Evolutionary conservation across 441 rosid genomes (phyloP).

Genomic region (Mallotus japonicus): DNA sequence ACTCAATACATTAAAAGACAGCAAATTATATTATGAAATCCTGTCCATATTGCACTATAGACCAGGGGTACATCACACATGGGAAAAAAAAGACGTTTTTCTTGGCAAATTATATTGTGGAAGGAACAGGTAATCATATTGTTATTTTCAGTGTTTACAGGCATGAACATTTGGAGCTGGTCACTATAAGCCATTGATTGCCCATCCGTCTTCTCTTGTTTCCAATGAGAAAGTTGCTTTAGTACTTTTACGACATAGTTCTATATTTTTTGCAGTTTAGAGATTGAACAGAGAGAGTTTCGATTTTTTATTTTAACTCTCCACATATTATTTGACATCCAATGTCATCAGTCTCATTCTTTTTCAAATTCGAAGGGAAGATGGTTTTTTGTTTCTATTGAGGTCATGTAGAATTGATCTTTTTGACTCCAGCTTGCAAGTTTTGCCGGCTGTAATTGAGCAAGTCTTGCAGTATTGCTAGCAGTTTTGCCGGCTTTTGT

Average conservation of each 20-base stretch:
- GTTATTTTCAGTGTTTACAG: not conserved
- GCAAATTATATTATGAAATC: too few species aligned
- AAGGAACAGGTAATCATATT: conserved; percentile 74
- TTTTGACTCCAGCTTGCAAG: conserved; percentile 28
- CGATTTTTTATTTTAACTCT: too few species aligned
- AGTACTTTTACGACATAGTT: conserved; percentile 50
- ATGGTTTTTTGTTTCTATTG: conserved; percentile 20
- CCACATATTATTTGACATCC: conserved; percentile 16
- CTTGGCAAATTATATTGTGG: too few species aligned
- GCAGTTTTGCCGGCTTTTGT: conserved; percentile 27
- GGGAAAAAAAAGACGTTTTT: too few species aligned
- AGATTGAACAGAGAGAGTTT: too few species aligned
- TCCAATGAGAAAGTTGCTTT: conserved; percentile 85
- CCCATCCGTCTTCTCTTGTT: conserved; percentile 58
- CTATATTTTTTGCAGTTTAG: not conserved
- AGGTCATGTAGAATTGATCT: conserved; percentile 32
- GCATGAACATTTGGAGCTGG: conserved; percentile 53
- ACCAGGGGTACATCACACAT: too few species aligned
- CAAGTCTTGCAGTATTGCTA: conserved; percentile 16
- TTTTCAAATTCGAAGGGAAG: conserved; percentile 26
- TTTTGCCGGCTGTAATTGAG: conserved; percentile 29
- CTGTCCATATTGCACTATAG: too few species aligned
- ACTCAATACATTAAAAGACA: too few species aligned
- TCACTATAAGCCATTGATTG: conserved; percentile 90
- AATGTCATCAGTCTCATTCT: conserved; percentile 27